Percentiles rank a stretch among this genome's conserved stretches.
Conservation (phyloP, 352 stramenopile species). For the Plasmopara halstedii region DNA sequence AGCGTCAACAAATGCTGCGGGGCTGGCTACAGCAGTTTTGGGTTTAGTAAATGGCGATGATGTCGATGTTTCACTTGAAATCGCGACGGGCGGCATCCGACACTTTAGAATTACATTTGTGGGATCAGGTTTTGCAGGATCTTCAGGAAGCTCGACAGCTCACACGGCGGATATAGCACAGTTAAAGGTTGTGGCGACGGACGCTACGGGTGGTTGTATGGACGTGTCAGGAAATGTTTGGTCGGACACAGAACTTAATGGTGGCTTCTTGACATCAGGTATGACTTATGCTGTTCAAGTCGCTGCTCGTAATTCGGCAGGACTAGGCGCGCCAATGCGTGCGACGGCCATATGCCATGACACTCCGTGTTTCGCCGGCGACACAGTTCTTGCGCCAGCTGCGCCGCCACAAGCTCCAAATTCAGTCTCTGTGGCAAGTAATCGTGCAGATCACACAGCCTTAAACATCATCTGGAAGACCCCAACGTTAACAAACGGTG, state of each 20-base stretch:
- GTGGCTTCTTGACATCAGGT: constrained; percentile 67
- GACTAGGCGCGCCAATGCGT: constrained; percentile 43
- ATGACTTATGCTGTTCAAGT: constrained; percentile 87
- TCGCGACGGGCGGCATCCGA: constrained; percentile 16
- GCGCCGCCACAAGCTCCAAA: constrained; percentile 64
- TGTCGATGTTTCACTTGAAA: constrained; percentile 48
- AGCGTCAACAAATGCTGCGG: constrained; percentile 18
- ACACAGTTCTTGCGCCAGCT: constrained; percentile 35
- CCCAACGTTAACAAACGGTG: constrained; percentile 56
- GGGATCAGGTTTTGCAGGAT: constrained; percentile 52
- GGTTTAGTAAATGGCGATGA: constrained; percentile 45
- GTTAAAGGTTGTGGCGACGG: constrained; percentile 37
- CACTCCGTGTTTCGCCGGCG: constrained; percentile 35
- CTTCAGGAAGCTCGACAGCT: constrained; percentile 8
- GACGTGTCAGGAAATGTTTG: constrained; percentile 47
- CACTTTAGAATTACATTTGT: constrained; percentile 87
- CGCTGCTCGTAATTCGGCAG: constrained; percentile 82
- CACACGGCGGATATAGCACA: constrained; percentile 26
- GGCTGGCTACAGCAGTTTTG: constrained; percentile 26
- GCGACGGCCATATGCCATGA: constrained; percentile 49
- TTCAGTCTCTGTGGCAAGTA: constrained; percentile 76
- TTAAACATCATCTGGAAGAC: constrained; percentile 85
- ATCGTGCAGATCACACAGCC: constrained; percentile 58
- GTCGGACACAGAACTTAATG: constrained; percentile 70
- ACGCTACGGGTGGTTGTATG: constrained; percentile 52